Percentiles rank a stretch among this genome's conserved stretches.
Conservation (phyloP, 345 rosid genomes). For the Pugionium dolabratum region DNA sequence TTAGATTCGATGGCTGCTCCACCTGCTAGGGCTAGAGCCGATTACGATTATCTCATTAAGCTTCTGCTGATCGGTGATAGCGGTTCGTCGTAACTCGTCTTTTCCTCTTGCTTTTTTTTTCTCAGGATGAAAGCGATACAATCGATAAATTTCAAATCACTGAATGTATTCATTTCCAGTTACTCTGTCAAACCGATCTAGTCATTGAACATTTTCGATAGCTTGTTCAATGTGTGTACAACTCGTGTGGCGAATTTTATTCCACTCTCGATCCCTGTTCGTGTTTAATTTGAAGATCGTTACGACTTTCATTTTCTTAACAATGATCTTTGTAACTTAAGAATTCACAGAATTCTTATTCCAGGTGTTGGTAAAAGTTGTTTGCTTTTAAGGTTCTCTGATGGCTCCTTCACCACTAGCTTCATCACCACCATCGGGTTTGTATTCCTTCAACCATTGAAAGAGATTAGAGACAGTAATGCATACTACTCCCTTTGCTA, state of each 20-base stretch:
- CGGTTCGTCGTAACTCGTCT: constrained; percentile 40
- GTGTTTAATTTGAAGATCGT: background rate
- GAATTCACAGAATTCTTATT: constrained; percentile 4
- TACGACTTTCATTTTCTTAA: no score
- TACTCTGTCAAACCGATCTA: no score
- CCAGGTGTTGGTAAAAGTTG: constrained; percentile 95
- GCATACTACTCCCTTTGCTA: background rate
- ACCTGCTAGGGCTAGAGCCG: constrained; percentile 79
- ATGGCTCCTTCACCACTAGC: constrained; percentile 96
- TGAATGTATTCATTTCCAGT: no score
- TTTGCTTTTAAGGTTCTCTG: constrained; percentile 87
- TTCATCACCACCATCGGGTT: constrained; percentile 98
- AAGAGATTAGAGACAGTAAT: constrained; percentile 5
- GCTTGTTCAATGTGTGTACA: no score
- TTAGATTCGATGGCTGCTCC: constrained; percentile 62
- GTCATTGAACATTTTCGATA: no score
- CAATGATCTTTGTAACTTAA: constrained; percentile 24
- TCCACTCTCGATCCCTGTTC: background rate
- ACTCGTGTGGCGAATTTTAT: no score
- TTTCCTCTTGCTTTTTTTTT: background rate
- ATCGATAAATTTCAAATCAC: constrained; percentile 11
- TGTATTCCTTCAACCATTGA: constrained; percentile 23
- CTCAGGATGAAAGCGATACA: constrained; percentile 15
- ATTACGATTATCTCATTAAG: constrained; percentile 74
- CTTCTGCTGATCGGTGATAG: constrained; percentile 78